Conservation (phyloP, 1,284 basidiomycete genomes). For the Irpex rosettiformis region DNA sequence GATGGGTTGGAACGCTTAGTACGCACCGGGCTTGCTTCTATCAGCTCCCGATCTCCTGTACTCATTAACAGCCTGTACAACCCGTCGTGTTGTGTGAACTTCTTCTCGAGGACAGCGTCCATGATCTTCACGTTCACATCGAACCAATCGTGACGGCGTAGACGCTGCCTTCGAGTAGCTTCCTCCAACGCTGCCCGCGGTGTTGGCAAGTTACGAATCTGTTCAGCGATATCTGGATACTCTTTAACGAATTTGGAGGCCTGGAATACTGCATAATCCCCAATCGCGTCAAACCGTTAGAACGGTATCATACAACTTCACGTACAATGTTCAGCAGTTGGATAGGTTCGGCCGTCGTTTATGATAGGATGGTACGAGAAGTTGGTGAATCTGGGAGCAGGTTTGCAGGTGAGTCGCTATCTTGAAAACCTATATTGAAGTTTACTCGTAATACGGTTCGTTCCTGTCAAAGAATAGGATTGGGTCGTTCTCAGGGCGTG, state of each 20-base stretch:
- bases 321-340: constrained; percentile 28
- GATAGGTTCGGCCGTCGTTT: constrained; percentile 20
- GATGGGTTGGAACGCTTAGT: no score
- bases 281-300: not conserved
- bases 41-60: constrained; percentile 24
- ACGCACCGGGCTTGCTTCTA: constrained; percentile 24
- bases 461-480: constrained; percentile 2
- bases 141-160: constrained; percentile 23
- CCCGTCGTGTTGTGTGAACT: constrained; percentile 27
- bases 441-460: constrained; percentile 5
- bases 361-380: constrained; percentile 23
- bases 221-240: constrained; percentile 18
- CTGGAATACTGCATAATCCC: constrained; percentile 20
- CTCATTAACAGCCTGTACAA: constrained; percentile 21
- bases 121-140: constrained; percentile 23
- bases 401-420: not conserved
- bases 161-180: constrained; percentile 13
- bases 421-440: not conserved
- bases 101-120: constrained; percentile 24
- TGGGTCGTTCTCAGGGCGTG: not conserved
- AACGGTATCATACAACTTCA: not conserved
- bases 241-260: constrained; percentile 21
- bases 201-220: constrained; percentile 18
- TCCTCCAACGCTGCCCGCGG: constrained; percentile 19
- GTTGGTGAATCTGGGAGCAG: constrained; percentile 27